A percentile compares a stretch with the other conserved stretches of the same genome.
phyloP scores from a whole-genome alignment of 306 rosid species.

The Rubus idaeus region DNA sequence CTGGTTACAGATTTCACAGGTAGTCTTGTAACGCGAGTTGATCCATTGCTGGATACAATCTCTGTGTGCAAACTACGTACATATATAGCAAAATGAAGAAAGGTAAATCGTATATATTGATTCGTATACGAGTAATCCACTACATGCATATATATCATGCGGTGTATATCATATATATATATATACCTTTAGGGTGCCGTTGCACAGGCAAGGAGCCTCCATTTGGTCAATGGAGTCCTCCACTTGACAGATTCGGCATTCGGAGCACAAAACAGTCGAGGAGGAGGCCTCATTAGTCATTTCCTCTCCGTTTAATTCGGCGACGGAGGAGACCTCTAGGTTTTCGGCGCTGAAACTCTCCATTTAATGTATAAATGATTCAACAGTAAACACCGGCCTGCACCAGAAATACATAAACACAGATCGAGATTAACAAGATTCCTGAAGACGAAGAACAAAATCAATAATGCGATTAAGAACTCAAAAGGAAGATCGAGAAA shows the following conservation, averaged over 20 bases:
- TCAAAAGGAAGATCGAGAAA: background rate
- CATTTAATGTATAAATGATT: background rate
- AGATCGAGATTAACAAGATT: background rate
- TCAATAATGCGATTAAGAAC: background rate
- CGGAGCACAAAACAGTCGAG: background rate
- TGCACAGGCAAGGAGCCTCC: constrained; percentile 1
- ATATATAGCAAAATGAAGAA: background rate
- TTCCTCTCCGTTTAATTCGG: background rate
- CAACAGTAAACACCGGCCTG: background rate
- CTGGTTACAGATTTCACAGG: background rate
- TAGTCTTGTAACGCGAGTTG: background rate
- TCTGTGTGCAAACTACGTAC: background rate
- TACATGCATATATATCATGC: background rate
- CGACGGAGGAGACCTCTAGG: background rate
- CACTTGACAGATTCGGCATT: background rate
- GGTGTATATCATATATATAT: background rate
- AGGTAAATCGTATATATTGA: background rate
- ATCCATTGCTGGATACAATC: background rate
- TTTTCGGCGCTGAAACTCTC: background rate
- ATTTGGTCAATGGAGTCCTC: background rate
- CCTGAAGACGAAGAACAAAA: too few species aligned
- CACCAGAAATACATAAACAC: background rate
- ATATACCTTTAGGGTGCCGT: constrained; percentile 3
- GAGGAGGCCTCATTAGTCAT: background rate
- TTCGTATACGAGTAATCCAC: background rate